phyloP scores from a whole-genome alignment of 257 asterid genomes.

The Rehmannia glutinosa region DNA sequence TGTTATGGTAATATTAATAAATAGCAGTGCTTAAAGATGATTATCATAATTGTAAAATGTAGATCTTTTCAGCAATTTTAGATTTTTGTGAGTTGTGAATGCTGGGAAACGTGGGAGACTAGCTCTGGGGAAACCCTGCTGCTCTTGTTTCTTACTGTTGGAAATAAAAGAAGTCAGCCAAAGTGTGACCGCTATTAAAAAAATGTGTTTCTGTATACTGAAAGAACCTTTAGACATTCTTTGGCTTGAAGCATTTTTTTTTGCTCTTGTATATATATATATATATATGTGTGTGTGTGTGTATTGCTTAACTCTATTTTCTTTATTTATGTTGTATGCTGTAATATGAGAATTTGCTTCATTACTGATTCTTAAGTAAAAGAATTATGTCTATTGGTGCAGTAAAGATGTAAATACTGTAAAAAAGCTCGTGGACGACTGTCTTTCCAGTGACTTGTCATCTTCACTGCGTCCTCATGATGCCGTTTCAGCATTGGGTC shows the following conservation, averaged over 20 bases:
- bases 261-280: neutral
- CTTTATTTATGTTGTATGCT: neutral
- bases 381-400: slow-evolving; percentile 33
- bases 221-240: neutral
- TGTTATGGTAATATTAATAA: too few species aligned
- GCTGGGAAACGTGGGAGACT: neutral
- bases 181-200: too few species aligned
- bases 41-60: neutral
- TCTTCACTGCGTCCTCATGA: slow-evolving; percentile 97
- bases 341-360: neutral
- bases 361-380: slow-evolving; percentile 4
- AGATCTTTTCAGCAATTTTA: neutral
- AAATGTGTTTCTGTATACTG: too few species aligned
- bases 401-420: slow-evolving; percentile 93
- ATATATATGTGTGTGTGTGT: neutral
- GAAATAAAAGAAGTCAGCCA: too few species aligned
- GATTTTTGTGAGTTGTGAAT: neutral
- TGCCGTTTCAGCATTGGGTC: slow-evolving; percentile 98
- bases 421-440: slow-evolving; percentile 91
- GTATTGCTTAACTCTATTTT: neutral
- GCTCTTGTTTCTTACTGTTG: too few species aligned
- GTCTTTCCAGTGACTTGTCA: slow-evolving; percentile 64
- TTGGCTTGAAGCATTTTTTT: neutral
- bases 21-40: neutral
- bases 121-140: neutral